Conservation (phyloP, 2,329 filamentous ascomycete species). For the Colletotrichum orchidophilum region DNA sequence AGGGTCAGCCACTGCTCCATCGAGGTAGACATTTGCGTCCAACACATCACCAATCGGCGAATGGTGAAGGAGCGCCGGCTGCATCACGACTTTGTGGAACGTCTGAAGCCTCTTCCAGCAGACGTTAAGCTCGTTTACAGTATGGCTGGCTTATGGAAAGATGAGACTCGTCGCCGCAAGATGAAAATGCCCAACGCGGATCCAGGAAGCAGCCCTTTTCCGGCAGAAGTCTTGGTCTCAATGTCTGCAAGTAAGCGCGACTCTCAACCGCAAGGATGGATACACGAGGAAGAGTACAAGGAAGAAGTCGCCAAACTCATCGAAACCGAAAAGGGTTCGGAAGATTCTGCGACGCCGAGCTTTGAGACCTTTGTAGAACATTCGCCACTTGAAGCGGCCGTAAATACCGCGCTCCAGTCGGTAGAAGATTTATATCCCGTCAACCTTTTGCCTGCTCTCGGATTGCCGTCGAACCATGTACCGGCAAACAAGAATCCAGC, state of each 20-base stretch:
- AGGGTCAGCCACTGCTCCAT: conserved; percentile 88
- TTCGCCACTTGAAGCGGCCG: conserved; percentile 59
- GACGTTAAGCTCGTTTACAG: conserved; percentile 90
- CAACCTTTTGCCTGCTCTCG: conserved; percentile 63
- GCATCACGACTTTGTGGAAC: conserved; percentile 89
- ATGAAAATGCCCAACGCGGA: conserved; percentile 71
- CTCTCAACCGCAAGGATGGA: conserved; percentile 81
- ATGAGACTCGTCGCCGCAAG: conserved; percentile 84
- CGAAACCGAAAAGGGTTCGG: conserved; percentile 66
- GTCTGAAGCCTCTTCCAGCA: conserved; percentile 66
- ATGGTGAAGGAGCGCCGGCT: conserved; percentile 80
- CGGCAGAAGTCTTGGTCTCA: conserved; percentile 81
- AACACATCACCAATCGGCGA: conserved; percentile 85
- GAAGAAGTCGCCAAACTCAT: conserved; percentile 72
- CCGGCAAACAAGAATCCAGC: conserved; percentile 43
- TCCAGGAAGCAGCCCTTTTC: conserved; percentile 79
- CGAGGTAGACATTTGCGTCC: conserved; percentile 88
- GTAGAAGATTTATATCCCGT: conserved; percentile 87
- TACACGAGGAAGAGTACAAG: conserved; percentile 88
- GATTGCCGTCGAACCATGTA: conserved; percentile 44
- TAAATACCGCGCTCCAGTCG: conserved; percentile 85
- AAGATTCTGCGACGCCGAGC: conserved; percentile 52
- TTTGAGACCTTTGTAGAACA: conserved; percentile 75
- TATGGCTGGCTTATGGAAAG: conserved; percentile 92
- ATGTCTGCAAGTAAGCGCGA: conserved; percentile 87